phyloP scores from a whole-genome alignment of 345 rosid genomes.

The Conringia planisiliqua region DNA sequence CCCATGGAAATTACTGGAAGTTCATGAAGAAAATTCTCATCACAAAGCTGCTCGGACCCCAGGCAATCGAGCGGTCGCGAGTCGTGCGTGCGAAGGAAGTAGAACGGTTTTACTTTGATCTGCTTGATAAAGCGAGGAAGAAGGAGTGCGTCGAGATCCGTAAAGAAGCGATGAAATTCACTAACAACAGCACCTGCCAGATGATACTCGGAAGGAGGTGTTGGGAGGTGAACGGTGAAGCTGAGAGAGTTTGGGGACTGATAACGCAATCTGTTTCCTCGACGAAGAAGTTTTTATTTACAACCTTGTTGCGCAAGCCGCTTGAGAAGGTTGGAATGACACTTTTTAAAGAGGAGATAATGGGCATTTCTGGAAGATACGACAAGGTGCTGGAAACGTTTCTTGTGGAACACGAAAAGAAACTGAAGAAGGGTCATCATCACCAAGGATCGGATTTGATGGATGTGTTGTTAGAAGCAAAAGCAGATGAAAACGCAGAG shows the following conservation, averaged over 20 bases:
- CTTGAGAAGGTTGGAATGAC: constrained; percentile 2
- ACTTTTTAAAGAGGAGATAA: constrained; percentile 46
- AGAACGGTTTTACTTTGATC: neutral
- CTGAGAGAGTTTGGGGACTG: constrained; percentile 1
- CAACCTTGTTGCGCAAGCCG: constrained; percentile 17
- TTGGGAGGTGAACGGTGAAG: constrained; percentile 3
- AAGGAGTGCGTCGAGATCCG: constrained; percentile 21
- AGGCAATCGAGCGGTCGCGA: constrained; percentile 17
- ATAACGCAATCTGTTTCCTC: neutral
- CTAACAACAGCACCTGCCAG: constrained; percentile 22
- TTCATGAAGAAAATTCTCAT: constrained; percentile 28
- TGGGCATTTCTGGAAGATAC: constrained; percentile 39
- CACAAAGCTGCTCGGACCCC: constrained; percentile 19
- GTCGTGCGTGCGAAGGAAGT: constrained; percentile 9
- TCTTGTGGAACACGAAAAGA: constrained; percentile 50
- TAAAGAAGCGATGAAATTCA: neutral
- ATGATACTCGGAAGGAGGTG: constrained; percentile 42
- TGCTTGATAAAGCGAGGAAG: constrained; percentile 12
- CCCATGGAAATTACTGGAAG: constrained; percentile 26
- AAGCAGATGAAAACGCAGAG: constrained; percentile 54
- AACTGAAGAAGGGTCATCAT: neutral
- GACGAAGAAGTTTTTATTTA: neutral
- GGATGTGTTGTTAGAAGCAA: constrained; percentile 49
- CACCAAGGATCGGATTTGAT: constrained; percentile 36
- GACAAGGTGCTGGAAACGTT: constrained; percentile 53